Evolutionary conservation across 2,329 filamentous ascomycete species (phyloP).

Genomic region (Colletotrichum echinochloae): DNA sequence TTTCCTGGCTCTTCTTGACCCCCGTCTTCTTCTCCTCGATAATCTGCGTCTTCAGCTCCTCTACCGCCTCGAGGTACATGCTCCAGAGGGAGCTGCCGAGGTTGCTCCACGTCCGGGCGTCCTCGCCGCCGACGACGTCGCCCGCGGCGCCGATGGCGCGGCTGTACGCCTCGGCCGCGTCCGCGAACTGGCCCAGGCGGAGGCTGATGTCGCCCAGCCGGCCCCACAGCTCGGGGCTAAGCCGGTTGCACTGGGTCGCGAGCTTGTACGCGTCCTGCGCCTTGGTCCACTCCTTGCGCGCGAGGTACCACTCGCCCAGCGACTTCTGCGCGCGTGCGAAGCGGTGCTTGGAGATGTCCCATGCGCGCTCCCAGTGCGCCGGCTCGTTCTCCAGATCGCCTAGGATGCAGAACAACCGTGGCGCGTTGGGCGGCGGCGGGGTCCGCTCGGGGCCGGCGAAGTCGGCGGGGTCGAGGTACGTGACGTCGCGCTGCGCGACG

Average conservation of each 20-base stretch:
- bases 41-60: conserved; percentile 49
- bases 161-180: conserved; percentile 85
- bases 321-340: conserved; percentile 91
- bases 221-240: conserved; percentile 89
- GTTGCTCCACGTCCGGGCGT: conserved; percentile 95
- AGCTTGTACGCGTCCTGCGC: conserved; percentile 83
- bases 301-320: conserved; percentile 82
- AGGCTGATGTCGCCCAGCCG: conserved; percentile 89
- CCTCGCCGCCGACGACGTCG: conserved; percentile 79
- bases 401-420: conserved; percentile 91
- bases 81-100: conserved; percentile 85
- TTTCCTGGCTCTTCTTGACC: conserved; percentile 41
- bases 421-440: conserved; percentile 83
- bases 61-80: conserved; percentile 68
- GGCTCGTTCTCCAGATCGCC: conserved; percentile 87
- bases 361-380: conserved; percentile 84
- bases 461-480: conserved; percentile 64
- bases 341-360: conserved; percentile 83
- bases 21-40: conserved; percentile 25
- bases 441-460: conserved; percentile 73
- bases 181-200: conserved; percentile 79
- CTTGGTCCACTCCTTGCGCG: conserved; percentile 72
- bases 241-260: conserved; percentile 81
- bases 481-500: conserved; percentile 58
- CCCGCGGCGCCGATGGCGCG: conserved; percentile 77